phyloP scores from a whole-genome alignment of 306 rosid species.

The Dalbergia cochinchinensis region DNA sequence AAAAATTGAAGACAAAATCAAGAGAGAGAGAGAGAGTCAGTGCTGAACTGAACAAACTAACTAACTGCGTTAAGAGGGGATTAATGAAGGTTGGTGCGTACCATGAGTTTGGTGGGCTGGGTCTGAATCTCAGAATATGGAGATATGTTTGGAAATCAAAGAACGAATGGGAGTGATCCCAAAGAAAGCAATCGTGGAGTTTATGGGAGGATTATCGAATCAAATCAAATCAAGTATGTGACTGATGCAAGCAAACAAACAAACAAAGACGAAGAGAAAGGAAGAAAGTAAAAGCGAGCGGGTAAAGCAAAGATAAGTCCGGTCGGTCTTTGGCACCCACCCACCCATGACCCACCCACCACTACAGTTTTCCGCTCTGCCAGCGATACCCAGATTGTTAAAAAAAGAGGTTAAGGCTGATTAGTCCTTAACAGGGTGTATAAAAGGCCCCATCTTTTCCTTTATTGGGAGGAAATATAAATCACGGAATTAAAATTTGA shows the following conservation, averaged over 20 bases:
- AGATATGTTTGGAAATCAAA: background rate
- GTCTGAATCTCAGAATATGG: constrained; percentile 14
- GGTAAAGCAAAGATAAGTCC: background rate
- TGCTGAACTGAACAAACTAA: background rate
- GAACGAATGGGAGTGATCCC: constrained; percentile 11
- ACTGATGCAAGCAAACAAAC: background rate
- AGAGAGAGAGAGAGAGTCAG: background rate
- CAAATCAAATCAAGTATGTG: background rate
- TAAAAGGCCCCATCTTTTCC: no score
- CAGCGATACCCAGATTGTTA: no score
- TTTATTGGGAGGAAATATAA: no score
- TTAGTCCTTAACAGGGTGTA: no score
- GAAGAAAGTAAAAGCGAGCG: background rate
- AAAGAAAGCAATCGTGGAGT: constrained; percentile 7
- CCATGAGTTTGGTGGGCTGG: constrained; percentile 23
- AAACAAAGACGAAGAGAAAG: no score
- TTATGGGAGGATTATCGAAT: background rate
- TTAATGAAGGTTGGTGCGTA: background rate
- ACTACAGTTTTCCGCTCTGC: background rate
- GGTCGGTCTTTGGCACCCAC: background rate
- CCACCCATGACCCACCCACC: background rate
- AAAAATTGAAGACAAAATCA: background rate
- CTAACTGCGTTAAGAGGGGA: background rate
- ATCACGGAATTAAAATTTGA: no score
- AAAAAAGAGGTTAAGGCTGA: no score